These are phyloP conservation scores for Pestalotiopsis fici DNA, from an alignment of 2,329 filamentous ascomycete genomes.

Conservation along the genomic window DNA sequence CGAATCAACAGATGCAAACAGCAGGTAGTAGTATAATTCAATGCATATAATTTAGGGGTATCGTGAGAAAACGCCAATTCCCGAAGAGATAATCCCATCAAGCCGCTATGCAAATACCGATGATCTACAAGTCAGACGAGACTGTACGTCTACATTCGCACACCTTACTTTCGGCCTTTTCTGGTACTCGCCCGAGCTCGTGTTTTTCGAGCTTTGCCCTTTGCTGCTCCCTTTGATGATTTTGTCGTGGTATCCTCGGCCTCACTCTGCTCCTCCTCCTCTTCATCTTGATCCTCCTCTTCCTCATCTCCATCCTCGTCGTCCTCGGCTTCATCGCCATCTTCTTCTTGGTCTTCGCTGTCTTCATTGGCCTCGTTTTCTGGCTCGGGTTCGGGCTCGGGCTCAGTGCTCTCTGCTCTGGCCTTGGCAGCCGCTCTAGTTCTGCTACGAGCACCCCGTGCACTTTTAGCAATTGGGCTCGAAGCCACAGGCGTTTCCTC, in stretches of 20 bases:
- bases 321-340: slow-evolving; percentile 5
- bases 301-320: slow-evolving; percentile 10
- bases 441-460: slow-evolving; percentile 43
- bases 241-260: slow-evolving; percentile 10
- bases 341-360: slow-evolving; percentile 18
- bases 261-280: slow-evolving; percentile 17
- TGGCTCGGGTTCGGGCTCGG: slow-evolving; percentile 24
- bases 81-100: too few species aligned
- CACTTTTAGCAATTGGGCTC: slow-evolving; percentile 40
- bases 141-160: too few species aligned
- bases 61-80: too few species aligned
- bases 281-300: slow-evolving; percentile 19
- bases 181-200: background rate
- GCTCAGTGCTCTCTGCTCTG: slow-evolving; percentile 32
- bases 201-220: slow-evolving; percentile 2
- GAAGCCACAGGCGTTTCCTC: slow-evolving; percentile 42
- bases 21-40: too few species aligned
- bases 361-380: slow-evolving; percentile 16
- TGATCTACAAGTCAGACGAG: too few species aligned
- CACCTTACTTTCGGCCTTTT: slow-evolving; percentile 3
- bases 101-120: too few species aligned
- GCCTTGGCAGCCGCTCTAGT: slow-evolving; percentile 45
- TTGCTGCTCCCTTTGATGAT: slow-evolving; percentile 6
- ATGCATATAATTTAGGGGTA: too few species aligned
- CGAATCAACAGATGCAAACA: too few species aligned